Evolutionary conservation across 768 basidiomycete species (phyloP).

Genomic region (Piloderma croceum): DNA sequence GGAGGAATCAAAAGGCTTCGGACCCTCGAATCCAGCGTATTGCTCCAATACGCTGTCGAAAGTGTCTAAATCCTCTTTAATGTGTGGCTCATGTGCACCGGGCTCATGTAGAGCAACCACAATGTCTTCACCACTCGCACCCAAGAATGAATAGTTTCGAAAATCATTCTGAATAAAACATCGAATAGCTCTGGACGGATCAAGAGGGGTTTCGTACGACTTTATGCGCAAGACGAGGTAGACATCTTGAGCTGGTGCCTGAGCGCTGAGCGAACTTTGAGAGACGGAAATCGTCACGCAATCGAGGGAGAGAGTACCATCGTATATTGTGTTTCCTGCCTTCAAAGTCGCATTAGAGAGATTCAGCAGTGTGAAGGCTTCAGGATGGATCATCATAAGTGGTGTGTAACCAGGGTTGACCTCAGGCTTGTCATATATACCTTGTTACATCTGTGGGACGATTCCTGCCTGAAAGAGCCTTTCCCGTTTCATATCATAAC

Average conservation of each 20-base stretch:
- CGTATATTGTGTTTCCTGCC: constrained; percentile 14
- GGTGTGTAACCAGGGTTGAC: too few species aligned
- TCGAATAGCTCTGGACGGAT: constrained; percentile 46
- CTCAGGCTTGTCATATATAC: too few species aligned
- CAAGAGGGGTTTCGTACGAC: constrained; percentile 51
- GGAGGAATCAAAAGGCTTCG: constrained; percentile 3
- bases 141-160: constrained; percentile 42
- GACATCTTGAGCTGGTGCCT: constrained; percentile 43
- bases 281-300: constrained; percentile 51
- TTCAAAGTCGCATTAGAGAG: constrained; percentile 43
- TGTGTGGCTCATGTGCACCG: background rate
- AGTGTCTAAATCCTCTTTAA: constrained; percentile 38
- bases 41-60: constrained; percentile 65
- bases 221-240: constrained; percentile 62
- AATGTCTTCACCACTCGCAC: constrained; percentile 30
- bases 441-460: too few species aligned
- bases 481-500: too few species aligned
- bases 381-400: too few species aligned
- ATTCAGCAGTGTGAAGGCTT: constrained; percentile 53
- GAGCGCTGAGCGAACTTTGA: constrained; percentile 18
- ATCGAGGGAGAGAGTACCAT: constrained; percentile 50
- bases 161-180: constrained; percentile 28
- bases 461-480: too few species aligned
- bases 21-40: constrained; percentile 46
- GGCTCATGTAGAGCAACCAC: constrained; percentile 38